These are phyloP conservation scores for Trichoderma breve DNA, from an alignment of 2,329 filamentous ascomycete species.

Conservation along the genomic window DNA sequence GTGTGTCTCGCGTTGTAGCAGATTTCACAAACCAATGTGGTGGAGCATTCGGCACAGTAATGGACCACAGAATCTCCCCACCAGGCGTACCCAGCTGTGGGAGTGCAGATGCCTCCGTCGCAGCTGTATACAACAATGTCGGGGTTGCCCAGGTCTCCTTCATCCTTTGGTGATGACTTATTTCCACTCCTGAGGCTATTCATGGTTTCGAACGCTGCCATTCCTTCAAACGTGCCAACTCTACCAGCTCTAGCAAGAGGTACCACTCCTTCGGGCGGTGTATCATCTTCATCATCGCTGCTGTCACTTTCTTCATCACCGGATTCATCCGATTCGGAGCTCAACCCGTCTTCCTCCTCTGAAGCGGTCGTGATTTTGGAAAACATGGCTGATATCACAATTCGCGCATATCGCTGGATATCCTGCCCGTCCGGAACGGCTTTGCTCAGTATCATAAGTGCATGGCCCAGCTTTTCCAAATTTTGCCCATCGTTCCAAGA, in stretches of 20 bases:
- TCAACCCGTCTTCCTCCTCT: neutral
- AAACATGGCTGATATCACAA: constrained; percentile 29
- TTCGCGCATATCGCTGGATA: constrained; percentile 23
- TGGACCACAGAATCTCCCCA: constrained; percentile 25
- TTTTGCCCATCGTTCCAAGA: constrained; percentile 29
- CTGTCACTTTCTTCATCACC: constrained; percentile 2
- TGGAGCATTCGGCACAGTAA: constrained; percentile 25
- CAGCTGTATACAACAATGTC: constrained; percentile 4
- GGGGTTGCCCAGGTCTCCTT: constrained; percentile 20
- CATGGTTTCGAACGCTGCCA: neutral
- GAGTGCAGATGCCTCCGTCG: constrained; percentile 23
- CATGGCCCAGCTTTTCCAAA: constrained; percentile 22
- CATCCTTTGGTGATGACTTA: neutral
- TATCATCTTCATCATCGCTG: constrained; percentile 9
- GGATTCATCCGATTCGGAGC: neutral
- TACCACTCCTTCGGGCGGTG: neutral
- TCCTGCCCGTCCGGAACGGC: constrained; percentile 18
- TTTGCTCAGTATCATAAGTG: constrained; percentile 24
- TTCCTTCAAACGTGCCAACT: neutral
- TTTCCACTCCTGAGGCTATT: neutral
- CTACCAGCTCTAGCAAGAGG: neutral
- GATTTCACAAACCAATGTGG: constrained; percentile 25
- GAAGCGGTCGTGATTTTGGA: constrained; percentile 22
- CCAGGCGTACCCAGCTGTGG: constrained; percentile 16
- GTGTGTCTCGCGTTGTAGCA: constrained; percentile 23